These are phyloP conservation scores for Blumeria hordei DNA, from an alignment of 2,329 filamentous ascomycete species.

Conservation along the genomic window DNA sequence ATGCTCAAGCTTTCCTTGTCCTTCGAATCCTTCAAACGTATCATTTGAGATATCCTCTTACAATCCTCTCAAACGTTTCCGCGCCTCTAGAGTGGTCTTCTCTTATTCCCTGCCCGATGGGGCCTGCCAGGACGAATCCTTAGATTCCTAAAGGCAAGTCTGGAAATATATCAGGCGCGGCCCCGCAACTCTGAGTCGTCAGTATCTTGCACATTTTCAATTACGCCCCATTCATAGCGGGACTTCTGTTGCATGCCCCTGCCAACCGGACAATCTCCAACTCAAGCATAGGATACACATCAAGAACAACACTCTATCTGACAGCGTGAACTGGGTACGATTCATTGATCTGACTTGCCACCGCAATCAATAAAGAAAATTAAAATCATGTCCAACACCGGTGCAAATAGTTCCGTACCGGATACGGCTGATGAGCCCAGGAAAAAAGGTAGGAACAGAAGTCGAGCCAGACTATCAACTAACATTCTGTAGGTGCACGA, in stretches of 20 bases:
- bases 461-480: no score
- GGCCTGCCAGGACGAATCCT: not conserved
- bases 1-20: not conserved
- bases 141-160: not conserved
- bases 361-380: not conserved
- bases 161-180: constrained; percentile 1
- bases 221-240: constrained; percentile 1
- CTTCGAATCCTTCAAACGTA: not conserved
- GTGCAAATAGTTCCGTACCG: constrained; percentile 5
- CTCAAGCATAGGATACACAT: not conserved
- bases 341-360: not conserved
- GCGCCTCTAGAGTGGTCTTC: not conserved
- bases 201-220: constrained; percentile 1
- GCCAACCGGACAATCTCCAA: not conserved
- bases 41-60: not conserved
- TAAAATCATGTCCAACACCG: constrained; percentile 5
- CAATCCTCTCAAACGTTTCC: not conserved
- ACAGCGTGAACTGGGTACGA: not conserved
- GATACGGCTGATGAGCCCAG: constrained; percentile 4
- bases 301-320: not conserved
- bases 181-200: not conserved
- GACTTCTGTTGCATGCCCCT: not conserved
- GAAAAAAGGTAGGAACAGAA: constrained; percentile 5
- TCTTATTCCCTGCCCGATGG: not conserved
- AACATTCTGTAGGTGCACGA: constrained; percentile 7